A percentile compares a stretch with the other conserved stretches of the same genome.
These are phyloP conservation scores for Talaromyces sp. DNA, from an alignment of 2,329 filamentous ascomycete species.

Conservation along the genomic window DNA sequence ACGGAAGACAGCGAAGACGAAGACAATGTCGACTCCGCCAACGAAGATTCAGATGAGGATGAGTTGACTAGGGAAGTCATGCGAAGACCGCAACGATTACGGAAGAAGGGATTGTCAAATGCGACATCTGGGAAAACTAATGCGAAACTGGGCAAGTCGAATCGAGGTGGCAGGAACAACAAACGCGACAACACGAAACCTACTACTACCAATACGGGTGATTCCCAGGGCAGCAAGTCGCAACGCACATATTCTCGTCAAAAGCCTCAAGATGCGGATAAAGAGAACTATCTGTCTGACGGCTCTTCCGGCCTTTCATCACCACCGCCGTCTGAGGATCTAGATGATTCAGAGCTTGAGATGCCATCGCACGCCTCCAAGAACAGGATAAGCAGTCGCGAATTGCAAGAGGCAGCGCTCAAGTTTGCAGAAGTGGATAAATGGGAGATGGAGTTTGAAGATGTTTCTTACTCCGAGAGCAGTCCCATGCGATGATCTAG, in stretches of 20 bases:
- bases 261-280: constrained; percentile 19
- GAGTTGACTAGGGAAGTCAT: constrained; percentile 26
- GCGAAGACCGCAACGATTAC: constrained; percentile 15
- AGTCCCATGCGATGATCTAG: constrained; percentile 11
- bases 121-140: constrained; percentile 21
- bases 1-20: constrained; percentile 20
- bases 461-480: constrained; percentile 23
- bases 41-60: constrained; percentile 32
- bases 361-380: constrained; percentile 13
- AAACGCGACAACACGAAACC: constrained; percentile 4
- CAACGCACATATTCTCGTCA: constrained; percentile 17
- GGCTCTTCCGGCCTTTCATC: constrained; percentile 32
- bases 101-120: constrained; percentile 19
- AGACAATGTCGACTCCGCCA: constrained; percentile 21
- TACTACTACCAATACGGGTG: neutral
- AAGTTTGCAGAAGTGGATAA: constrained; percentile 41
- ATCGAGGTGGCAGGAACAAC: constrained; percentile 18
- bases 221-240: neutral
- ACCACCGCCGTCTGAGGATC: constrained; percentile 26
- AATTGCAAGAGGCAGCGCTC: constrained; percentile 30
- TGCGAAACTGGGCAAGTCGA: constrained; percentile 17
- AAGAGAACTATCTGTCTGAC: constrained; percentile 27
- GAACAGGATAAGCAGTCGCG: constrained; percentile 29
- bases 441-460: constrained; percentile 43
- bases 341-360: constrained; percentile 22